Evolutionary conservation across 2,329 filamentous ascomycete genomes (phyloP), one percentile per base, ranked within the genome.

Genomic region (Paraconiothyrium brasiliense): DNA sequence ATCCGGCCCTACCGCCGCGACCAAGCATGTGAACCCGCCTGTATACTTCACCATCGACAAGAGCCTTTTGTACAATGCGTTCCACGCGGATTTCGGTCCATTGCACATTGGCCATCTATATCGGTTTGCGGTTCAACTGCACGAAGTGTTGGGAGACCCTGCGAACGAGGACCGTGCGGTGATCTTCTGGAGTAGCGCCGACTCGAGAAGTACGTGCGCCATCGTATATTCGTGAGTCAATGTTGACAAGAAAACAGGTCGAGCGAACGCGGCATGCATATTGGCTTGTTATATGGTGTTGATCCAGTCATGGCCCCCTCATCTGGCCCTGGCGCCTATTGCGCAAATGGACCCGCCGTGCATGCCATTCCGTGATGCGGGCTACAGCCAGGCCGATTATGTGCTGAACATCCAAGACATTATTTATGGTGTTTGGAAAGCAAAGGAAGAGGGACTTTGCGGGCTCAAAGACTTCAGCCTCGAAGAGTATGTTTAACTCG

Each of bases 211-310:
- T 92, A 87, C 78, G 90, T 86, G 27, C 39, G 46, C 55, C 22
- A 16, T 30, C 24, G 46, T 8, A 24, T 48, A 27, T 32, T 44
- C 43, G 39, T 41, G 52, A 16, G 30, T 47, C 50, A 46, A 48
- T 49, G 62, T 66, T 76, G 49, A 78, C 66, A 58, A 49, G 35
- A 27, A 30, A 61, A 3, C 61, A 94, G 91, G 91, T 78, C 90
- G 95, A 76, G 92, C 92, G 68, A 99, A 99, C 80, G 93, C 95
- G 51, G 93, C 95, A 32, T 97, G 94, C 78, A 87, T 99, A 74
- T 87, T 99, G 49, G 94, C 95, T 58, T 97, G 93, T 83, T 99
- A 99, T 83, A 98, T 99, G 94, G 94, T 99, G 47, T 83, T 99
- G 67, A 97, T 99, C 71, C 95, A 99, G 82, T 92, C 92, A 46